Evolutionary conservation across 2,329 filamentous ascomycete species (phyloP).

Genomic region (Massarina eburnea): DNA sequence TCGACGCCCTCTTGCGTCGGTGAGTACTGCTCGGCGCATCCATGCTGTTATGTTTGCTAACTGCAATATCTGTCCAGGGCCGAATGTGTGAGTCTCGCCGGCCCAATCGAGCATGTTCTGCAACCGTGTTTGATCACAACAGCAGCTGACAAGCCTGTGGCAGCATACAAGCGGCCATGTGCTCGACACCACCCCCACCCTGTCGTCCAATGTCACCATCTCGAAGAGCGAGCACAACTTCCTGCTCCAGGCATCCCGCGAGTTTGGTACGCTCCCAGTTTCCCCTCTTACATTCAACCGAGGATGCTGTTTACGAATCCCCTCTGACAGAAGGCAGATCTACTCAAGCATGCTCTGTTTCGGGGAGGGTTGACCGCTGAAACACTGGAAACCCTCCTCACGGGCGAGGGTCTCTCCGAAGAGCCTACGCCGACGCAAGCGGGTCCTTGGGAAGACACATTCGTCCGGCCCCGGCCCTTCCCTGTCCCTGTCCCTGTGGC

Average conservation of each 20-base stretch:
- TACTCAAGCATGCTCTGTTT: constrained; percentile 51
- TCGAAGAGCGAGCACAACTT: constrained; percentile 62
- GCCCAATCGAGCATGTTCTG: not conserved
- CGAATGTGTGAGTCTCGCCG: constrained; percentile 52
- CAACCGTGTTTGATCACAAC: constrained; percentile 5
- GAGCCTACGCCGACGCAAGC: constrained; percentile 10
- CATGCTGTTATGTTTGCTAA: constrained; percentile 25
- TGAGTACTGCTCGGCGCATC: constrained; percentile 43
- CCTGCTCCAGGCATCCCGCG: constrained; percentile 51
- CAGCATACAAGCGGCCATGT: constrained; percentile 47
- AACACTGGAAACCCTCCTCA: constrained; percentile 52
- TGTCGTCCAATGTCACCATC: constrained; percentile 54
- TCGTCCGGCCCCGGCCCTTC: constrained; percentile 6
- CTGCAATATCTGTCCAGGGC: constrained; percentile 39
- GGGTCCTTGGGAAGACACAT: constrained; percentile 17
- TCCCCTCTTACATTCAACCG: not conserved
- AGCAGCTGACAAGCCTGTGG: too few relatives aligned
- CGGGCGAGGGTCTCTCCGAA: constrained; percentile 27
- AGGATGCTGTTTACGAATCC: too few relatives aligned
- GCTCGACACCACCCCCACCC: constrained; percentile 37
- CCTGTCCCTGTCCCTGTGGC: constrained; percentile 9
- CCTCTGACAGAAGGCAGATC: constrained; percentile 35
- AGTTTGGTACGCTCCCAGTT: constrained; percentile 55
- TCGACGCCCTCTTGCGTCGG: constrained; percentile 64
- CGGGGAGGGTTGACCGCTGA: constrained; percentile 54